Conservation (phyloP, 176 grass and related monocot species). For the Zea luxurians region DNA sequence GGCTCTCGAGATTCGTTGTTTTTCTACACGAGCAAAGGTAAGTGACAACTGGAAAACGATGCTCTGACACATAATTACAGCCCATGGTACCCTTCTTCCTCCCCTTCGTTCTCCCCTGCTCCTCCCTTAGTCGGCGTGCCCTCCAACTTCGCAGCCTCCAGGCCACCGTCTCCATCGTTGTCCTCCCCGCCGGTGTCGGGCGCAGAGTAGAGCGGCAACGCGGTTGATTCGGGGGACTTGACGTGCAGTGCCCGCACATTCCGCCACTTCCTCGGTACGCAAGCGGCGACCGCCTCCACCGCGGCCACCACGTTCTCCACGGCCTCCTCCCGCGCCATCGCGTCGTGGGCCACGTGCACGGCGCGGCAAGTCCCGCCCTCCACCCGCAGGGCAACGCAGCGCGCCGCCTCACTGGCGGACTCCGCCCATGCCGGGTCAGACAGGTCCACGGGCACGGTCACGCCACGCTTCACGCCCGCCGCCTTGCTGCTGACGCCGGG, state of each 20-base stretch:
- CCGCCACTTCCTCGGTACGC: slow-evolving; percentile 67
- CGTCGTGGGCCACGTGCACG: slow-evolving; percentile 50
- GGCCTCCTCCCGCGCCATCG: slow-evolving; percentile 27
- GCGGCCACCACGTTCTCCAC: slow-evolving; percentile 61
- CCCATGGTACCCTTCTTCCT: not conserved
- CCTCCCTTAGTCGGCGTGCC: not conserved
- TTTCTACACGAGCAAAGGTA: not conserved
- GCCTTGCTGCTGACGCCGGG: slow-evolving; percentile 37
- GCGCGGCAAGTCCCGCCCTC: slow-evolving; percentile 53
- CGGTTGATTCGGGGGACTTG: slow-evolving; percentile 52
- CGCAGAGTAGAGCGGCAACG: slow-evolving; percentile 50
- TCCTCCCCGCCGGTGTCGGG: not conserved
- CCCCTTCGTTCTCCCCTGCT: slow-evolving; percentile 34
- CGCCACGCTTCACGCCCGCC: slow-evolving; percentile 23
- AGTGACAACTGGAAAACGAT: not conserved
- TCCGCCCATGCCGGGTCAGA: slow-evolving; percentile 41
- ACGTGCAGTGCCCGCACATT: slow-evolving; percentile 66
- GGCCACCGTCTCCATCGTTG: not conserved
- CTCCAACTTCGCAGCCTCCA: not conserved
- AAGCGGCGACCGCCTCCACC: slow-evolving; percentile 41
- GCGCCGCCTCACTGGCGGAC: slow-evolving; percentile 38
- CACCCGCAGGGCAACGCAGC: slow-evolving; percentile 40
- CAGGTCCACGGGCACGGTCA: slow-evolving; percentile 48
- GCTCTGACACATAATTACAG: not conserved
- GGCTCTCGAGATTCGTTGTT: not conserved